Evolutionary conservation across 164 flowering plant genomes (phyloP).

Genomic region (Aristolochia californica): DNA sequence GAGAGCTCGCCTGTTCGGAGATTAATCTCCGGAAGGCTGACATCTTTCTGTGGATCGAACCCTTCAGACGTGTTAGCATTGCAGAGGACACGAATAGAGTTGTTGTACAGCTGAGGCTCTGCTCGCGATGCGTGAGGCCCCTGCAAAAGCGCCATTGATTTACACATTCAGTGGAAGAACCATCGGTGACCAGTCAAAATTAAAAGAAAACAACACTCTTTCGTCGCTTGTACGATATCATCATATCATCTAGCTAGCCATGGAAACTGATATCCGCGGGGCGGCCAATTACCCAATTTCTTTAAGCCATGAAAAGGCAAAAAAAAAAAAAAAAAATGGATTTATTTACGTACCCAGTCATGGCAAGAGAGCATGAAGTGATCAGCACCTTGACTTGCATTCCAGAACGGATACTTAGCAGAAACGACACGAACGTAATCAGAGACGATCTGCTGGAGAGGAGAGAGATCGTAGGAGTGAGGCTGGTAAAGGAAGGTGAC

Average conservation of each 20-base stretch:
- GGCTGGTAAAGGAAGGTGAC: constrained; percentile 13
- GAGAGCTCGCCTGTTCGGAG: constrained; percentile 6
- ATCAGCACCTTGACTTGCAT: constrained; percentile 12
- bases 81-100: constrained; percentile 14
- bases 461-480: constrained; percentile 5
- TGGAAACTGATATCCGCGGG: no score
- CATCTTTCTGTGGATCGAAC: constrained; percentile 12
- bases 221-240: no score
- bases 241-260: no score
- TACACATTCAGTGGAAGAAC: no score
- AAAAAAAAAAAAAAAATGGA: neutral
- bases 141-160: no score
- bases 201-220: no score
- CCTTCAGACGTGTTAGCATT: constrained; percentile 18
- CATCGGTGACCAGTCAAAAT: no score
- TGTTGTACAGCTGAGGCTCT: constrained; percentile 8
- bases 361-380: constrained; percentile 20
- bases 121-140: constrained; percentile 9
- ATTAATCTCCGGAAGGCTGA: constrained; percentile 16
- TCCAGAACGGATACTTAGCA: constrained; percentile 13
- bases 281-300: no score
- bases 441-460: constrained; percentile 6
- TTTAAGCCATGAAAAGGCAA: neutral
- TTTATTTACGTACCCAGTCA: constrained; percentile 14
- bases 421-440: constrained; percentile 13